These are phyloP conservation scores for Aspergillus haitiensis DNA, from an alignment of 495 filamentous ascomycete genomes.

Conservation along the genomic window DNA sequence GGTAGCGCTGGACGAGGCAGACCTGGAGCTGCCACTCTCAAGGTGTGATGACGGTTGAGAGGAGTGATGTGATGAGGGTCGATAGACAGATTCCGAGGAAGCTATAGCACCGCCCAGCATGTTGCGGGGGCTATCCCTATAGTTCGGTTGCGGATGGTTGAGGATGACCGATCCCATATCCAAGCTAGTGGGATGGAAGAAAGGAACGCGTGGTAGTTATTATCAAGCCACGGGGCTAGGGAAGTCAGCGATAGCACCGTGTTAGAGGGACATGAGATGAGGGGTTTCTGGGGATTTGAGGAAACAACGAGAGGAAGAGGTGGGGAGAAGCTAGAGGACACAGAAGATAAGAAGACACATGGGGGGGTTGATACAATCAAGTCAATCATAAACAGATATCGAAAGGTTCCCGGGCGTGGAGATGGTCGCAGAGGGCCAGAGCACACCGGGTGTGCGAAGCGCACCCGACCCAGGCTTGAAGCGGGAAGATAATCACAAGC, in stretches of 20 bases:
- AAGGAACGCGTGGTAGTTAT: constrained; percentile 11
- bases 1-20: constrained; percentile 40
- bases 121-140: constrained; percentile 42
- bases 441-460: constrained; percentile 19
- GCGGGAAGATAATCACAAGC: constrained; percentile 26
- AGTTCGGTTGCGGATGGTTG: constrained; percentile 50
- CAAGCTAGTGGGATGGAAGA: constrained; percentile 6
- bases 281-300: constrained; percentile 17
- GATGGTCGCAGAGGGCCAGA: constrained; percentile 27
- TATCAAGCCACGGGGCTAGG: constrained; percentile 15
- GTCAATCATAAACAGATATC: constrained; percentile 17
- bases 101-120: constrained; percentile 54
- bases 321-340: constrained; percentile 18
- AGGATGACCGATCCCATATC: constrained; percentile 51
- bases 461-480: constrained; percentile 26
- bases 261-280: constrained; percentile 20
- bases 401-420: constrained; percentile 18
- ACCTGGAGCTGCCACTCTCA: constrained; percentile 35
- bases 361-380: constrained; percentile 19
- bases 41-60: constrained; percentile 28
- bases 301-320: constrained; percentile 18
- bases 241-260: constrained; percentile 19
- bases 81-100: constrained; percentile 42
- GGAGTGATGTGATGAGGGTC: constrained; percentile 28
- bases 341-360: constrained; percentile 22